Evolutionary conservation across 2,329 filamentous ascomycete species (phyloP).

Genomic region (Sodiomyces alkalinus): DNA sequence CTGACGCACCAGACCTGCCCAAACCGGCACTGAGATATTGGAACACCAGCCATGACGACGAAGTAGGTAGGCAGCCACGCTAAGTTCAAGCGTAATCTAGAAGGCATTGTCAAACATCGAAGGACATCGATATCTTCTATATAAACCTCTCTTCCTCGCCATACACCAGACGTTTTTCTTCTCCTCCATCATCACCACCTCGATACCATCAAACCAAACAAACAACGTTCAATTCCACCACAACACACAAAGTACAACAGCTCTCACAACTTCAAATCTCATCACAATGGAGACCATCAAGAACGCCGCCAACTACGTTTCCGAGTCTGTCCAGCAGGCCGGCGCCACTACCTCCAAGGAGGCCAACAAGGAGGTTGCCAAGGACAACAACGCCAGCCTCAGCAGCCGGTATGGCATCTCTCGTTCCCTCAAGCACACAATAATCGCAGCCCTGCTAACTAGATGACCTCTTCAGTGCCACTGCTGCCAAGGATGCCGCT

Average conservation of each 20-base stretch:
- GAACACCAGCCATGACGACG: too few relatives aligned
- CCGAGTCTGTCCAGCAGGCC: conserved; percentile 45
- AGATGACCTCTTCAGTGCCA: conserved; percentile 19
- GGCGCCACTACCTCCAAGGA: conserved; percentile 46
- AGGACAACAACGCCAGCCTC: conserved; percentile 38
- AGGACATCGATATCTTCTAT: conserved; percentile 8
- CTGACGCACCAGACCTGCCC: too few relatives aligned
- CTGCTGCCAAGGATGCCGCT: conserved; percentile 32
- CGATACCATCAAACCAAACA: conserved; percentile 9
- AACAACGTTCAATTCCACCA: conserved; percentile 12
- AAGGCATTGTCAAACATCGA: too few relatives aligned
- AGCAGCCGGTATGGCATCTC: conserved; percentile 33
- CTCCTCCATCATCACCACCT: conserved; percentile 8
- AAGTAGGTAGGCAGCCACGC: too few relatives aligned
- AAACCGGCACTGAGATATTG: too few relatives aligned
- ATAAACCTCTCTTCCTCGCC: conserved; percentile 10
- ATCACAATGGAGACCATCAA: conserved; percentile 36
- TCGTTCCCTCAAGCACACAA: too few relatives aligned
- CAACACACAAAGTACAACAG: conserved; percentile 13
- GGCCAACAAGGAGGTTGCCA: conserved; percentile 54
- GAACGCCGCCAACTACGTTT: conserved; percentile 55
- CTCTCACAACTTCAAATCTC: conserved; percentile 9
- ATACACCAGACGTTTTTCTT: not conserved
- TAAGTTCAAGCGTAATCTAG: too few relatives aligned
- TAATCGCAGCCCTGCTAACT: too few relatives aligned